These are phyloP conservation scores for Phytopythium sindhum DNA, from an alignment of 352 stramenopile genomes.

Conservation along the genomic window DNA sequence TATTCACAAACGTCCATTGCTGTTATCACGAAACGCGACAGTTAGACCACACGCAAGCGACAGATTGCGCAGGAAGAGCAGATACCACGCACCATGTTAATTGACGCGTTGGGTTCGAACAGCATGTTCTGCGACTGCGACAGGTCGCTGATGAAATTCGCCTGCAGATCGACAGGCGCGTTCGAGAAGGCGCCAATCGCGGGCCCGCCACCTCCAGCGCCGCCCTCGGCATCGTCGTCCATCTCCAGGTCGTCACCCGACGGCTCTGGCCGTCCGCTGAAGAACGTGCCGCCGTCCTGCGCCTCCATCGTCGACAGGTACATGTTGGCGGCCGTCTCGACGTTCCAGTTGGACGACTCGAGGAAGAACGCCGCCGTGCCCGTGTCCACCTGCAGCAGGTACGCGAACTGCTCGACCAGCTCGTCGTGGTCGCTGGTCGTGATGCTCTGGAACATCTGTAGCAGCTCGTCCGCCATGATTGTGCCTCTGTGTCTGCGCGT, in stretches of 20 bases:
- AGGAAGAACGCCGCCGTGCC: constrained; percentile 80
- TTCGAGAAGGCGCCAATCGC: constrained; percentile 7
- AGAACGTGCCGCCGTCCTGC: constrained; percentile 10
- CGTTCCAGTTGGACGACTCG: constrained; percentile 88
- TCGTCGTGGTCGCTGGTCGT: constrained; percentile 83
- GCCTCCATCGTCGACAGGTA: constrained; percentile 72
- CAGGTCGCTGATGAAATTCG: constrained; percentile 67
- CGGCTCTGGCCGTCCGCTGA: constrained; percentile 7
- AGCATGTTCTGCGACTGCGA: constrained; percentile 52
- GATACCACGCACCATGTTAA: constrained; percentile 52
- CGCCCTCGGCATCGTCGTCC: constrained; percentile 47
- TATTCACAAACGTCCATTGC: constrained; percentile 83
- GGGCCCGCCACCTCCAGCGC: constrained; percentile 5
- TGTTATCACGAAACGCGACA: constrained; percentile 9
- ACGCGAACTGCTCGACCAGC: constrained; percentile 79
- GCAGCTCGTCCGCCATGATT: constrained; percentile 72
- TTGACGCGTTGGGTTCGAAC: constrained; percentile 36
- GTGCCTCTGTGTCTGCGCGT: background rate
- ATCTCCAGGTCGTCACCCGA: constrained; percentile 47
- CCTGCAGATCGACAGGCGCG: constrained; percentile 30
- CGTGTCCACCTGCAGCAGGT: constrained; percentile 66
- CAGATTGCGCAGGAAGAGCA: background rate
- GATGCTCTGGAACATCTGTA: constrained; percentile 89
- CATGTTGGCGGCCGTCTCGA: constrained; percentile 81
- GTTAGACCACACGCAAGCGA: constrained; percentile 8